Evolutionary conservation across 768 basidiomycete genomes (phyloP), one percentile per base, ranked within the genome.

Genomic region (Mycena chlorophos): DNA sequence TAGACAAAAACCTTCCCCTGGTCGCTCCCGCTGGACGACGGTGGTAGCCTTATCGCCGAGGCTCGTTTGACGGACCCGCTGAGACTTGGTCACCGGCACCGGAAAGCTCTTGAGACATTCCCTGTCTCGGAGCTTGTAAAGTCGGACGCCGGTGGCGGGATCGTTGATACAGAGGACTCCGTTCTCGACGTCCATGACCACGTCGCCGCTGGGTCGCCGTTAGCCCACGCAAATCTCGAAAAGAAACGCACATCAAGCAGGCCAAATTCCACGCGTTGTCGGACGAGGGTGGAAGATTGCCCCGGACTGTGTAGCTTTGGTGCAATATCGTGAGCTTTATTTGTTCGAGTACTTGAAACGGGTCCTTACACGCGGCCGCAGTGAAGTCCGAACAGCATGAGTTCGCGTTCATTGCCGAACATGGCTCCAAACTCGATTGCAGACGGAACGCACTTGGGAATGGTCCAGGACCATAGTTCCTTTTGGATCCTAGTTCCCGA

Each of bases 361-460:
- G n/a, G n/a, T n/a, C n/a, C 63, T 57, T 16, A 63, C 64, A 63
- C 52, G 5, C 5, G n/a, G 3, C 64, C 60, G 38, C 61, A 40
- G 37, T 63, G 28, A 20, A 55, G 22, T 1, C 64, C 60, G 26
- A 65, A 65, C 2, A 50, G 45, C 1, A 61, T 37, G 2, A 65
- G 26, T 5, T 58, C 58, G n/a, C 53, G 25, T 17, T 47, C 28
- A 23, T 54, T 40, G 0, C 54, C 54, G 3, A 34, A 25, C 20
- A 52, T 30, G 23, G 48, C 52, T 6, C 52, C 56, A 31, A 64
- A 66, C 0, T 52, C 58, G 8, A 66, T 34, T 1, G 58, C 51
- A 26, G 54, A 55, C 0, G 63, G 65, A 4, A 58, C 25, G 31
- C 49, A 55, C 17, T 59, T 38, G 0, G 12, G 12, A 45, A 63